Evolutionary conservation across 2,329 filamentous ascomycete genomes (phyloP), one percentile per base, ranked within the genome.

Genomic region (Scopulariopsis brevicaulis): DNA sequence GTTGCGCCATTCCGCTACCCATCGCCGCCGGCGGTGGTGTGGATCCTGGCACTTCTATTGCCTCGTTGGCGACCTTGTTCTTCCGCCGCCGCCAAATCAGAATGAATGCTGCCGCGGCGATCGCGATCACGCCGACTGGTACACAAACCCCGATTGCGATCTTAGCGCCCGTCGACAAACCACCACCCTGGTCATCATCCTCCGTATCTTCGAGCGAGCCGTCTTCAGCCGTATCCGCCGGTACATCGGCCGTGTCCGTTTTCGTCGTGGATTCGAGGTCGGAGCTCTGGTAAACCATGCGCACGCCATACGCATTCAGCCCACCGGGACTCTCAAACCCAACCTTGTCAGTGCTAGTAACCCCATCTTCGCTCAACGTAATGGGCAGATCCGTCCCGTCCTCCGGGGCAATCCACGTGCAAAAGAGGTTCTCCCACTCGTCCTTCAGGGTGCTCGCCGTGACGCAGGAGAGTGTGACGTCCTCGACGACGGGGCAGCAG

Each of bases 261-360:
- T 48, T 55, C 15, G 59, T 63, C 22, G 56, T 61, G 35, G 60
- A 58, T 3, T 57, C 22, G 2, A 67, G 25, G 43, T 71, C 68
- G 8, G 62, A 68, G n/a, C 60, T 48, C 46, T 71, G 63, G 55
- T 70, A 67, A 12, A 72, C 65, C 69, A 72, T 72, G 8, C 67
- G 64, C 12, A 72, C 55, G 37, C 70, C 70, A 51, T 63, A 71
- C 0, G 69, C 70, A 40, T 71, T 69, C 28, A 72, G 60, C 2
- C 67, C 69, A 1, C 60, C 65, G 0, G 59, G 63, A 7, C 62
- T 63, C 4, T 46, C 59, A 57, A 71, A 64, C 3, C 58, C 64
- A 3, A 60, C 58, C 4, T 53, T 58, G 1, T 51, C 56, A 1
- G 66, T 69, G 4, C 60, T 64, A 4, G 65, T 66, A 6, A 58